These are phyloP conservation scores for Metschnikowia aberdeeniae DNA, from an alignment of 805 yeast genomes.

Conservation along the genomic window DNA sequence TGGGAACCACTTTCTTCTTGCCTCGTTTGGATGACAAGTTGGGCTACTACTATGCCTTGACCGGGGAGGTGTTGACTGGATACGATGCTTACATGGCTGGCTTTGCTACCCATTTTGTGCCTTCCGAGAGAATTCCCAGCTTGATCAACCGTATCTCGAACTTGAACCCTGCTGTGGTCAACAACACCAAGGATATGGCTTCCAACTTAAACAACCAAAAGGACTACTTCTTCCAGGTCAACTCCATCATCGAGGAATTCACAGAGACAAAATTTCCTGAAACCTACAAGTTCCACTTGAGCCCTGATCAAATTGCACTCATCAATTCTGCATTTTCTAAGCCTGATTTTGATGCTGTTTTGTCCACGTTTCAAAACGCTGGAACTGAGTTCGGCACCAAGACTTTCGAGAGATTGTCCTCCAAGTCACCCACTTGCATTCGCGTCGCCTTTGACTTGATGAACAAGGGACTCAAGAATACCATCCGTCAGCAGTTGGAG, in stretches of 20 bases:
- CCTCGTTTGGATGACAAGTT: slow-evolving; percentile 77
- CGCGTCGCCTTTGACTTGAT: slow-evolving; percentile 68
- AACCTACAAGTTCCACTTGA: slow-evolving; percentile 54
- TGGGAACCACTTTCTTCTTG: slow-evolving; percentile 87
- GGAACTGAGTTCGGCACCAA: slow-evolving; percentile 63
- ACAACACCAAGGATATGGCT: slow-evolving; percentile 23
- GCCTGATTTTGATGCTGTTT: slow-evolving; percentile 50
- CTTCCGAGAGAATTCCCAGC: slow-evolving; percentile 57
- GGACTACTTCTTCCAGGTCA: slow-evolving; percentile 55
- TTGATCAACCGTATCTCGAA: slow-evolving; percentile 63
- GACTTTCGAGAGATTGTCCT: slow-evolving; percentile 51
- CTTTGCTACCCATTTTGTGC: slow-evolving; percentile 85
- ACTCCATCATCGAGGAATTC: slow-evolving; percentile 75
- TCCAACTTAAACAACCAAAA: slow-evolving; percentile 21
- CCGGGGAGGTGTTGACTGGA: slow-evolving; percentile 77
- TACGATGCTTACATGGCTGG: slow-evolving; percentile 80
- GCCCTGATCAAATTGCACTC: slow-evolving; percentile 51
- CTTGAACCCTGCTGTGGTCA: slow-evolving; percentile 43
- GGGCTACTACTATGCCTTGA: slow-evolving; percentile 81
- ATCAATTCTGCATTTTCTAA: slow-evolving; percentile 68
- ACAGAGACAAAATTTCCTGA: slow-evolving; percentile 58
- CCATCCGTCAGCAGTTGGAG: slow-evolving; percentile 62
- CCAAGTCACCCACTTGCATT: slow-evolving; percentile 76
- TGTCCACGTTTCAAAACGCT: slow-evolving; percentile 48
- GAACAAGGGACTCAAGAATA: slow-evolving; percentile 53